phyloP scores from a whole-genome alignment of 371 early-diverging fungal genomes.

The Capillidium heterosporum region DNA sequence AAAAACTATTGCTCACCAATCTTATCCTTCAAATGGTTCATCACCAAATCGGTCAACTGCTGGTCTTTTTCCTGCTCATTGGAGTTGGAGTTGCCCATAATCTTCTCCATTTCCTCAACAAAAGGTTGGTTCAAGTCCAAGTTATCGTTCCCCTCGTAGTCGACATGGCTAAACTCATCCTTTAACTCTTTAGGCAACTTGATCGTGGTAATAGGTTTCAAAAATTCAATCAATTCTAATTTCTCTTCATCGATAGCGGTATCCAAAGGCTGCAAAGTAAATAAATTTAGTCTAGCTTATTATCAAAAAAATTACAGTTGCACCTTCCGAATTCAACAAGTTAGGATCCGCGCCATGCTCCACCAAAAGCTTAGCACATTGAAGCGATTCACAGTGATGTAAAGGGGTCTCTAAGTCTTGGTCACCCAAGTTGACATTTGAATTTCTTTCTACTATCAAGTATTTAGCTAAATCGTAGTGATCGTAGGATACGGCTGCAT shows the following conservation, averaged over 20 bases:
- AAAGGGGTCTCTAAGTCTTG: slow-evolving; percentile 73
- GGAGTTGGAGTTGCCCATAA: background rate
- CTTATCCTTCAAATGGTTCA: background rate
- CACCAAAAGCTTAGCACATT: slow-evolving; percentile 46
- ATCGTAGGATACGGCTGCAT: slow-evolving; percentile 48
- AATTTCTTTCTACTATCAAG: slow-evolving; percentile 23
- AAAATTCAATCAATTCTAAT: background rate
- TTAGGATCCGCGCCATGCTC: slow-evolving; percentile 51
- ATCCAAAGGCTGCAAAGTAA: background rate
- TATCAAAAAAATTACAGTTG: slow-evolving; percentile 15
- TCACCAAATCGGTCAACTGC: slow-evolving; percentile 1
- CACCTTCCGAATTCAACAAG: slow-evolving; percentile 36
- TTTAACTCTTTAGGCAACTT: background rate
- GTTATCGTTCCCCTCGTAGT: background rate
- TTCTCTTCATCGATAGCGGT: background rate
- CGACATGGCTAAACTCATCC: background rate
- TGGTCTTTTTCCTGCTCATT: background rate
- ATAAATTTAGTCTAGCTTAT: background rate
- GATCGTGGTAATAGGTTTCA: background rate
- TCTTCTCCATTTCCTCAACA: background rate
- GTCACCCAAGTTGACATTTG: slow-evolving; percentile 49
- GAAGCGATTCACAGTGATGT: slow-evolving; percentile 55
- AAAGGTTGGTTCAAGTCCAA: background rate
- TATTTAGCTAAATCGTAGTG: slow-evolving; percentile 32
- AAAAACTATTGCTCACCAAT: no score